Conservation (phyloP, 495 filamentous ascomycete species). For the Astrothelium macrocarpum region DNA sequence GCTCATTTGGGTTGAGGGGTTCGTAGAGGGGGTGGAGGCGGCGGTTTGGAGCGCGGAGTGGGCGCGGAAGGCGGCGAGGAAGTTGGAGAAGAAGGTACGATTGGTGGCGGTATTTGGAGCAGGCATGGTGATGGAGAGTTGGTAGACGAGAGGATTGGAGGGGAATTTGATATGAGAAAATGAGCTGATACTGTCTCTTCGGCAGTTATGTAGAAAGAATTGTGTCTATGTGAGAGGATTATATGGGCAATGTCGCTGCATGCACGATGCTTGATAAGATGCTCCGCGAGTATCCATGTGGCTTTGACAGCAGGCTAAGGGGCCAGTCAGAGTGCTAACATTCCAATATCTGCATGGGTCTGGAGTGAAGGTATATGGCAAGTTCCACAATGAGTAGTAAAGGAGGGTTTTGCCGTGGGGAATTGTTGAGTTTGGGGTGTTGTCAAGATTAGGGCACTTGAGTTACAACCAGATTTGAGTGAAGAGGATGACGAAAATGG, state of each 20-base stretch:
- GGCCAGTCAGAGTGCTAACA: background rate
- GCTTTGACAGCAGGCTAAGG: background rate
- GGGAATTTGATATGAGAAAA: no score
- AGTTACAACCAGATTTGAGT: background rate
- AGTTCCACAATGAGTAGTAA: background rate
- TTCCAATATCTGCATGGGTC: background rate
- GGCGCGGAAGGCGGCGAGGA: constrained; percentile 71
- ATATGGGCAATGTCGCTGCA: background rate
- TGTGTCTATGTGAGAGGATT: background rate
- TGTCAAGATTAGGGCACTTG: background rate
- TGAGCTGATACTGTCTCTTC: no score
- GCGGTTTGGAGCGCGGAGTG: constrained; percentile 37
- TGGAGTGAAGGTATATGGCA: background rate
- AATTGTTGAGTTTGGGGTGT: background rate
- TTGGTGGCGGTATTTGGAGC: constrained; percentile 42
- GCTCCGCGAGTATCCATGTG: constrained; percentile 2
- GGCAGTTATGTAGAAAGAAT: background rate
- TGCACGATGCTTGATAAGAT: constrained; percentile 7
- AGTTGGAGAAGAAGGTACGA: constrained; percentile 74
- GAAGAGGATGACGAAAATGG: background rate
- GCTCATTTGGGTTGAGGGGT: constrained; percentile 27
- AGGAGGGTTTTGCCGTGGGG: background rate
- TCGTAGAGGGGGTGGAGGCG: constrained; percentile 29
- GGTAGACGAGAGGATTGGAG: background rate
- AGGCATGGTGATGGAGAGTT: constrained; percentile 44